A percentile compares a stretch with the other conserved stretches of the same genome.
Conservation (phyloP, 768 basidiomycete genomes). For the Macrolepiota dolichaula region DNA sequence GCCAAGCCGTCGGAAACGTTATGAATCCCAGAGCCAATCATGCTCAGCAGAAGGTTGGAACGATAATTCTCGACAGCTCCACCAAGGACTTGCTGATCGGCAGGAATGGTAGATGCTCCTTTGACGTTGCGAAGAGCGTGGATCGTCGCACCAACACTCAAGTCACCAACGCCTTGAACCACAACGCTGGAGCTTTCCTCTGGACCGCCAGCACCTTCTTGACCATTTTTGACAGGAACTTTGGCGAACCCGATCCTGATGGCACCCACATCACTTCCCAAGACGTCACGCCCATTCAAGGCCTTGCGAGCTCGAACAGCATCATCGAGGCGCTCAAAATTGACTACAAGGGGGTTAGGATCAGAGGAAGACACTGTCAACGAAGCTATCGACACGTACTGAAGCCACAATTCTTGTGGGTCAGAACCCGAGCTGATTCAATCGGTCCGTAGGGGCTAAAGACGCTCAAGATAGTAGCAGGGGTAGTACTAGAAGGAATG, state of each 20-base stretch:
- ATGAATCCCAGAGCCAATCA: constrained; percentile 78
- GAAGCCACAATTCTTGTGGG: constrained; percentile 96
- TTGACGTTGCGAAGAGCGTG: constrained; percentile 84
- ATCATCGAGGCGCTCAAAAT: constrained; percentile 96
- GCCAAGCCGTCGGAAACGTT: constrained; percentile 49
- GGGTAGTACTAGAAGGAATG: constrained; percentile 93
- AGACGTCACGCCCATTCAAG: constrained; percentile 91
- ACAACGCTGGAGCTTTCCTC: constrained; percentile 65
- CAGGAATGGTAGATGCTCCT: constrained; percentile 88
- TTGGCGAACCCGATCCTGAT: constrained; percentile 97
- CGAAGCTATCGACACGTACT: constrained; percentile 41
- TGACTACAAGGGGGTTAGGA: constrained; percentile 50
- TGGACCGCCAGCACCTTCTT: constrained; percentile 53
- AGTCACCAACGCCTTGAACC: constrained; percentile 79
- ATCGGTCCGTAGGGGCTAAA: constrained; percentile 98
- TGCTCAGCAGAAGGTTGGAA: constrained; percentile 84
- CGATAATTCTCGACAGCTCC: constrained; percentile 94
- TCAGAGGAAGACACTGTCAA: background rate
- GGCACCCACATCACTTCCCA: constrained; percentile 94
- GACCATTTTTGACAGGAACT: constrained; percentile 87
- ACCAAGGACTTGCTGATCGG: constrained; percentile 90
- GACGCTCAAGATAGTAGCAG: constrained; percentile 90
- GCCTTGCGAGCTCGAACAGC: constrained; percentile 95
- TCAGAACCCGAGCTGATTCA: constrained; percentile 92
- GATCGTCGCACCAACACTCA: constrained; percentile 86